Evolutionary conservation across 2,329 filamentous ascomycete genomes (phyloP), one percentile per base, ranked within the genome.

Genomic region (Tricladium varicosporioides): DNA sequence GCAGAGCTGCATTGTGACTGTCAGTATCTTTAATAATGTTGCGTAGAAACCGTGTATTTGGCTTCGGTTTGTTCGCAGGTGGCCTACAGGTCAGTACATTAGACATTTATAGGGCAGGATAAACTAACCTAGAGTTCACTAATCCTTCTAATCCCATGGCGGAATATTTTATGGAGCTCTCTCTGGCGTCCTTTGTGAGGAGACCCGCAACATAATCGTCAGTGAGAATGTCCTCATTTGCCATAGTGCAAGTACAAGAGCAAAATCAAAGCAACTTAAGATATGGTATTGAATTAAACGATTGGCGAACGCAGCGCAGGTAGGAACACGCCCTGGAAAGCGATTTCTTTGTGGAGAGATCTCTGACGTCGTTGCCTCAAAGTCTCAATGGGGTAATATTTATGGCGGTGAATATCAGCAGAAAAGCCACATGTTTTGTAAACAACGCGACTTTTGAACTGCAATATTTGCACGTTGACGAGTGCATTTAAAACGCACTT

Each of bases 11-110:
- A 80, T 99, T 99, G 74, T 99, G 93, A 53, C 75, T 88, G 66
- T 95, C 89, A 8, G 91, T 95, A 64, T 94, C 89, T 61, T 87
- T 88, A 60, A 99, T 91, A 56, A 97, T 89, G 67, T 94, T 88
- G 57, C 86, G 86, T 44, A 99, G 76, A 70, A 97, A 97, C 33
- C 89, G 83, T 0, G 90, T 97, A 68, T 99, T 97, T 2, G 93
- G 92, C 70, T 93, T 97, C 0, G 90, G 91, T 61, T 86, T 83
- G 64, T 82, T 82, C 47, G 81, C 74, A 56, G 86, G 83, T 53
- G 66, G 68, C 57, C 68, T 71, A 15, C 22, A 46, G 31, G 14
- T 16, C 15, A 46, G 43, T 46, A 46, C 9, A 15, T 16, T 43
- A 5, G 13, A 43, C 16, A 15, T 47, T 14, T 52, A 31, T 27